Evolutionary conservation across 129 eudicot genomes (phyloP).

Genomic region (Arctium minus): DNA sequence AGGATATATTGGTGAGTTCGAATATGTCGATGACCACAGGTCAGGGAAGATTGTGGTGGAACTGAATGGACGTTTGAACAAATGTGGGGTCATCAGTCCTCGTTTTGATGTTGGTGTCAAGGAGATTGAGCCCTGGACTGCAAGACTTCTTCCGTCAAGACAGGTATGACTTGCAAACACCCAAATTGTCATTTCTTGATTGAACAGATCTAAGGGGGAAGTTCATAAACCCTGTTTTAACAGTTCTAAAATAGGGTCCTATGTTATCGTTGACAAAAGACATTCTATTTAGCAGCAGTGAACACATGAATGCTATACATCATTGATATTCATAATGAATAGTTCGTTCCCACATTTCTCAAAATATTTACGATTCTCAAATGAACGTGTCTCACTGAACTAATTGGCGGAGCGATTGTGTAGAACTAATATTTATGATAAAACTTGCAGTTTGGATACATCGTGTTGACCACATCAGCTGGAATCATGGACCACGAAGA

Average conservation of each 20-base stretch:
- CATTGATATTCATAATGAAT: background rate
- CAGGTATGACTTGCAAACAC: conserved; percentile 37
- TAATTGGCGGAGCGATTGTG: background rate
- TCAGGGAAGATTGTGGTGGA: conserved; percentile 82
- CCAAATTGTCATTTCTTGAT: background rate
- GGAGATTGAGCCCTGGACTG: conserved; percentile 74
- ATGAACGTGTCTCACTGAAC: background rate
- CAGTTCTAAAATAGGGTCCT: no score
- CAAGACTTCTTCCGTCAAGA: conserved; percentile 72
- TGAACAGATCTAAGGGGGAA: background rate
- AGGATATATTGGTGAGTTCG: conserved; percentile 78
- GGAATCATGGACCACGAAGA: conserved; percentile 76
- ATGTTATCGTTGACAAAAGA: no score
- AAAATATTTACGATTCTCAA: background rate
- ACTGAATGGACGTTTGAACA: conserved; percentile 69
- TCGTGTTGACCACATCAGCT: conserved; percentile 65
- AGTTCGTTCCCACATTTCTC: background rate
- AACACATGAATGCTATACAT: no score
- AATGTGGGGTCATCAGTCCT: conserved; percentile 79
- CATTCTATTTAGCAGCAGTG: no score
- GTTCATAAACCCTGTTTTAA: no score
- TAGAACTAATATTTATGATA: background rate
- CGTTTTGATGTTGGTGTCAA: conserved; percentile 78
- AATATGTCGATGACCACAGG: conserved; percentile 77
- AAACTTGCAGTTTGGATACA: conserved; percentile 65